Base-by-base conservation (phyloP, 495 filamentous ascomycete species). In the Staphylotrichum tortipilum region DNA sequence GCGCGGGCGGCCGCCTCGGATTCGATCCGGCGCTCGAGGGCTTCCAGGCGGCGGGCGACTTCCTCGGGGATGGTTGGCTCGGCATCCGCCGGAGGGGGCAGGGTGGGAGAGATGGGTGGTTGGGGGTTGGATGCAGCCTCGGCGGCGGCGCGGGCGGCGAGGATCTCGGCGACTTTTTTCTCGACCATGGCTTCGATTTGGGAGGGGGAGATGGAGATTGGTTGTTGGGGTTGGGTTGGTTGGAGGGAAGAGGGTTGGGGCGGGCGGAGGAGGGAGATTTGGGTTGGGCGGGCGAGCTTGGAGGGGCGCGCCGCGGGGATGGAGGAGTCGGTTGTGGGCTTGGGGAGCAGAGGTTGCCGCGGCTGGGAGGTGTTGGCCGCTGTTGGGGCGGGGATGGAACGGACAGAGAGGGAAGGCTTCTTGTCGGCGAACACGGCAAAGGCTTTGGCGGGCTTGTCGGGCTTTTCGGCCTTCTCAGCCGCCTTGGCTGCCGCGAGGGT, bases 141-240 rank as follows among this genome's bases (percentile, higher is more conserved):
- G 22, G 42, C 50, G 1, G 78, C 63, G 0, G 75, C 76, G 22
- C 84, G 79, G 8, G 83, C 78, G 2, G 89, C 88, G 1, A 97
- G 70, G 28, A 92, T 86, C 61, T 94, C 90, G 37, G 84, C 83
- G 0, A 98, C 87, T 54, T 94, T 94, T 59, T 81, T 84, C 61
- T 92, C 85, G 7, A 98, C 87, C 65, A 96, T 81, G 37, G 89
- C 88, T 58, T 95, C 90, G 33, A 95, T 90, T 47, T 77, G 81
- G n/a, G 78, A 81, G 22, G 85, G 83, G 4, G 85, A 86, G 4
- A 94, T 59, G 7, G 26, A 28, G 26, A 28, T 28, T 22, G 3
- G 29, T 35, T 19, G 43, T 22, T 46, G 43, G 9, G 70, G 57
- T 9, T 40, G 39, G n/a, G 24, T 3, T 1, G 14, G 6, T 18